Evolutionary conservation across 2,329 filamentous ascomycete genomes (phyloP).

Genomic region (Exophiala dermatitidis): DNA sequence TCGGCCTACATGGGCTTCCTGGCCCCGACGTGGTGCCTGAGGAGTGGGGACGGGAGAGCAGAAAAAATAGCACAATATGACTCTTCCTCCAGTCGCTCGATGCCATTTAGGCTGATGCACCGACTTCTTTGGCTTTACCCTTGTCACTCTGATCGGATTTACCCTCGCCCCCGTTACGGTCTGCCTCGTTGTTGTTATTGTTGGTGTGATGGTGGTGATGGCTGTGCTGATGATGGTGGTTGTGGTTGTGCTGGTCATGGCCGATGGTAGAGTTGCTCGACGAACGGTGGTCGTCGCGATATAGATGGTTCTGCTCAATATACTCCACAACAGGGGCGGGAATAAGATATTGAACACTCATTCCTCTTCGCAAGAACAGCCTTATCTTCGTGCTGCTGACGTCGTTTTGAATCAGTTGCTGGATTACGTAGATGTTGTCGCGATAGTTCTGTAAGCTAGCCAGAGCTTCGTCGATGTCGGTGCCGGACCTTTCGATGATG

Average conservation of each 20-base stretch:
- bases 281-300: slow-evolving; percentile 45
- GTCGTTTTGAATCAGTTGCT: slow-evolving; percentile 80
- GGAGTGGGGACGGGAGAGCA: no score
- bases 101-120: background rate
- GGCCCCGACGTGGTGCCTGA: no score
- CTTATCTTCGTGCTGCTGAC: slow-evolving; percentile 78
- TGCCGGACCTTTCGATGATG: slow-evolving; percentile 80
- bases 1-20: no score
- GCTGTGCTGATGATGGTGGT: no score
- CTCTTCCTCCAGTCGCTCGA: no score
- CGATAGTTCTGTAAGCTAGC: slow-evolving; percentile 74
- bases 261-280: slow-evolving; percentile 21
- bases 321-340: slow-evolving; percentile 69
- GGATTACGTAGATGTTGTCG: slow-evolving; percentile 80
- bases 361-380: slow-evolving; percentile 67
- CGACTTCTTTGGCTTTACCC: slow-evolving; percentile 20
- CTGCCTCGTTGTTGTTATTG: no score
- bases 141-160: slow-evolving; percentile 10
- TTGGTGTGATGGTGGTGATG: no score
- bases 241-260: slow-evolving; percentile 2
- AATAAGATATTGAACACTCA: slow-evolving; percentile 72
- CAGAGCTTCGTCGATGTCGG: slow-evolving; percentile 80
- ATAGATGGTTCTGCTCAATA: slow-evolving; percentile 61
- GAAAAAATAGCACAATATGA: no score
- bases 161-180: no score